Base-by-base conservation (phyloP, 257 asterid genomes). In the Apocynum venetum region DNA sequence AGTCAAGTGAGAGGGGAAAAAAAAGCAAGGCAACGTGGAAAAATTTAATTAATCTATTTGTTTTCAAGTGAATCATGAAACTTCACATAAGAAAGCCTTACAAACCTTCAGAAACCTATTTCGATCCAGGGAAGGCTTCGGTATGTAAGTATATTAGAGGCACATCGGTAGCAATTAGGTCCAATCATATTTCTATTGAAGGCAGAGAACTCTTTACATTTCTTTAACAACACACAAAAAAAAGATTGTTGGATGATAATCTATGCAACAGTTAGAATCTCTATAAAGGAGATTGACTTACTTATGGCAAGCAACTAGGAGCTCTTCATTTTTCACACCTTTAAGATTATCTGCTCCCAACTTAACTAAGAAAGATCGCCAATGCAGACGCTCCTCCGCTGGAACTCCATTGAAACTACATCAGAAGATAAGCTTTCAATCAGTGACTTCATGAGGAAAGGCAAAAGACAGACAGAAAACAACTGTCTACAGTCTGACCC, bases 251-350 rank as follows among this genome's bases (percentile, higher is more conserved):
- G 6, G 38, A n/a, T 59, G 65, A 59, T 44, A 38, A 66, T 66
- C 31, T 12, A 14, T 38, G 49, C 1, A 38, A 15, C 6, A 76
- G 19, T 49, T 5, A 55, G 49, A 4, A 47, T n/a, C 41, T 52
- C 1, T 2, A 65, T 64, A 70, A 25, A 47, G 15, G n/a, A 31
- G 20, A 1, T 13, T 1, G 38, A 56, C 79, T 73, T 83, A 86
- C 89, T 85, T 86, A 79, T 84, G 90, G 84, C 85, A 92, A 67
- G 98, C 98, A 79, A 94, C 97, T 79, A 90, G 91, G 49, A 92
- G 97, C 89, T 94, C 98, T 86, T 94, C 98, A 80, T 92, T 92
- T 86, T 94, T 94, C 73, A 85, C 88, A 71, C 98, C 98, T 80
- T 72, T 92, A 53, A 94, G 97, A 86, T 94, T 94, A 72, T 94